phyloP scores from a whole-genome alignment of 2,329 filamentous ascomycete genomes.

The Aspergillus nomiae region DNA sequence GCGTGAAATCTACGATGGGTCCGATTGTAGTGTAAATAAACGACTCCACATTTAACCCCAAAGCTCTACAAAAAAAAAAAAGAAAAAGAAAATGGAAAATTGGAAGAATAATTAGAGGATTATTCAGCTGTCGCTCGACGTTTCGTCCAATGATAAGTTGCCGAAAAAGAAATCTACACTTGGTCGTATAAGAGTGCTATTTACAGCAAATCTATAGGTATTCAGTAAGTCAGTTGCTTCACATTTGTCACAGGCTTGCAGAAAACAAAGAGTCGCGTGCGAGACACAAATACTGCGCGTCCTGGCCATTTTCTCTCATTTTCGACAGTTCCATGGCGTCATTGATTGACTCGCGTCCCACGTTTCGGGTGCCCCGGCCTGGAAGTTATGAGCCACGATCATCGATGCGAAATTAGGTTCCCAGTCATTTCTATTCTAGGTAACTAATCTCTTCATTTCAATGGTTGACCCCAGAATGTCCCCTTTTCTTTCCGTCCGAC shows the following conservation, averaged over 20 bases:
- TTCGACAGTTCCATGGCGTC: conserved; percentile 27
- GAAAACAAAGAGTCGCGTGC: conserved; percentile 2
- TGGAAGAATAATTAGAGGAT: conserved; percentile 1
- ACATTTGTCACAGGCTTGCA: not conserved
- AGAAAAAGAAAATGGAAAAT: not conserved
- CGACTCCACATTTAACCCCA: conserved; percentile 25
- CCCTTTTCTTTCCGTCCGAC: not conserved
- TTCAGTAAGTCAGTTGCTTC: not conserved
- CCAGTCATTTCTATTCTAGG: conserved; percentile 8
- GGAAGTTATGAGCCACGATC: conserved; percentile 21
- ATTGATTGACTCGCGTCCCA: conserved; percentile 36
- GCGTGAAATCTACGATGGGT: conserved; percentile 14
- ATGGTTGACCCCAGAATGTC: not conserved
- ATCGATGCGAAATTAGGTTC: conserved; percentile 14
- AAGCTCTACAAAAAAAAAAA: conserved; percentile 12
- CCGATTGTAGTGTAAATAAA: conserved; percentile 28
- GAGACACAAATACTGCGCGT: conserved; percentile 14
- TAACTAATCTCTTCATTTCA: not conserved
- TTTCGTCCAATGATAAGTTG: conserved; percentile 6
- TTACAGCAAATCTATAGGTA: not conserved
- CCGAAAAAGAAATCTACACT: not conserved
- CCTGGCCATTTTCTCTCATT: conserved; percentile 4
- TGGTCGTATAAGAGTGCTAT: not conserved
- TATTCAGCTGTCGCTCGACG: not conserved
- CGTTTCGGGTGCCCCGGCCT: conserved; percentile 27